Percentiles rank a stretch among this genome's conserved stretches.
Evolutionary conservation across 169 alveolate genomes (phyloP).

Genomic region (Plasmodium chabaudi): DNA sequence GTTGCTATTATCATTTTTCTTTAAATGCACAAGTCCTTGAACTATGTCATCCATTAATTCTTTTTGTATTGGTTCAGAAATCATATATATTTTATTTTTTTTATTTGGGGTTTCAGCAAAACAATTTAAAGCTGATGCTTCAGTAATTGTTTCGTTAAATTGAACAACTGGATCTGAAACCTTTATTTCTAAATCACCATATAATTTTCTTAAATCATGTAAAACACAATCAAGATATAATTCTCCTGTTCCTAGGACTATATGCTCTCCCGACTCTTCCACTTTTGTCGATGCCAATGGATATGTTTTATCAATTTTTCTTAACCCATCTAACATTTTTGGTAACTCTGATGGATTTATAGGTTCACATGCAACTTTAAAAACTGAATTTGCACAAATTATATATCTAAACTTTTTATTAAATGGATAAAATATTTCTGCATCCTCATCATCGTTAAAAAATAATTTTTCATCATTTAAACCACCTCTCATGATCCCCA

Average conservation of each 20-base stretch:
- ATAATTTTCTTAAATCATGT: conserved; percentile 97
- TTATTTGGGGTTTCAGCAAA: conserved; percentile 97
- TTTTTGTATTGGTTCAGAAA: conserved; percentile 96
- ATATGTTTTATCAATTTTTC: conserved; percentile 94
- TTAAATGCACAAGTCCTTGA: conserved; percentile 86
- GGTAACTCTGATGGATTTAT: conserved; percentile 99
- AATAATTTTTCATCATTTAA: conserved; percentile 37
- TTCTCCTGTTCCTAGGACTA: conserved; percentile 99
- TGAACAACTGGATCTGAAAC: conserved; percentile 97
- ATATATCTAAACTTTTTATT: conserved; percentile 67
- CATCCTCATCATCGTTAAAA: conserved; percentile 79
- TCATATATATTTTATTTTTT: conserved; percentile 93
- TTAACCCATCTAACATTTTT: conserved; percentile 98
- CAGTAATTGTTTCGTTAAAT: conserved; percentile 97
- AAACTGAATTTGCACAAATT: conserved; percentile 78
- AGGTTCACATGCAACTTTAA: conserved; percentile 97
- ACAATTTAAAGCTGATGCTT: conserved; percentile 96
- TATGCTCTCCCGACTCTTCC: conserved; percentile 99
- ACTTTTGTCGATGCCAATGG: conserved; percentile 95
- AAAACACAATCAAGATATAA: conserved; percentile 97
- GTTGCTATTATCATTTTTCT: conserved; percentile 19
- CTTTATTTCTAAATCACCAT: conserved; percentile 98
- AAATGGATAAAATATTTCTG: conserved; percentile 91
- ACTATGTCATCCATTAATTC: conserved; percentile 93
- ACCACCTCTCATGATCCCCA: neutral